phyloP scores from a whole-genome alignment of 2,329 filamentous ascomycete species.

The Xylariaceae sp. region DNA sequence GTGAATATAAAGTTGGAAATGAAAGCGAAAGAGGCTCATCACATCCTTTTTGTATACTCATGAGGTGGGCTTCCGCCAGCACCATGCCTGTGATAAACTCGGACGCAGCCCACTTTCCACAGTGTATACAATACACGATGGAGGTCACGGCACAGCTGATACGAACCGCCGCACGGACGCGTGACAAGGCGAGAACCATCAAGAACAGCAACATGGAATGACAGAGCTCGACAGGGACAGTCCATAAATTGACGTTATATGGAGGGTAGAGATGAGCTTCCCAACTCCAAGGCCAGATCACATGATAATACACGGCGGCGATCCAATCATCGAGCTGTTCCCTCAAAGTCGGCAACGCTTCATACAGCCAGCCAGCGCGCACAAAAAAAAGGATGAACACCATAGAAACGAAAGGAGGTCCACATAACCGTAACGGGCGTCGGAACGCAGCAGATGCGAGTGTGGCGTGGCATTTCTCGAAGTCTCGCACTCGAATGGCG shows the following conservation, averaged over 20 bases:
- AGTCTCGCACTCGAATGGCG: constrained; percentile 48
- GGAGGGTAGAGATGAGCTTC: constrained; percentile 35
- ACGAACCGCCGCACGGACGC: constrained; percentile 44
- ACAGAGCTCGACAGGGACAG: constrained; percentile 55
- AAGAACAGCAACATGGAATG: constrained; percentile 54
- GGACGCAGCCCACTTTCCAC: constrained; percentile 51
- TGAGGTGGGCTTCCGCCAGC: constrained; percentile 52
- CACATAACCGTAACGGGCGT: constrained; percentile 53
- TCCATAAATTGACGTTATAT: constrained; percentile 56
- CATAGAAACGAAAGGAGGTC: constrained; percentile 53
- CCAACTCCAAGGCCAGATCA: constrained; percentile 41
- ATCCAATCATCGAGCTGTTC: constrained; percentile 40
- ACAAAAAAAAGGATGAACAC: constrained; percentile 44
- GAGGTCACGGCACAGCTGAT: constrained; percentile 41
- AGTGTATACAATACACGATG: constrained; percentile 47
- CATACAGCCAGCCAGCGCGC: constrained; percentile 36
- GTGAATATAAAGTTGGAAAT: not conserved
- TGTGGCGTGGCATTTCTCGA: constrained; percentile 46
- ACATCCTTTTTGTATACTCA: constrained; percentile 35
- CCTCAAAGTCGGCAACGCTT: constrained; percentile 27
- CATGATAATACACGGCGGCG: constrained; percentile 32
- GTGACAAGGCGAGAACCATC: constrained; percentile 46
- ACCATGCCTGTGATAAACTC: constrained; percentile 56
- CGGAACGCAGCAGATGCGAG: constrained; percentile 56
- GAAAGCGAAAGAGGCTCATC: not conserved